Evolutionary conservation across 2,329 filamentous ascomycete species (phyloP), one percentile per base, ranked within the genome.

Genomic region (Neonectria punicea): DNA sequence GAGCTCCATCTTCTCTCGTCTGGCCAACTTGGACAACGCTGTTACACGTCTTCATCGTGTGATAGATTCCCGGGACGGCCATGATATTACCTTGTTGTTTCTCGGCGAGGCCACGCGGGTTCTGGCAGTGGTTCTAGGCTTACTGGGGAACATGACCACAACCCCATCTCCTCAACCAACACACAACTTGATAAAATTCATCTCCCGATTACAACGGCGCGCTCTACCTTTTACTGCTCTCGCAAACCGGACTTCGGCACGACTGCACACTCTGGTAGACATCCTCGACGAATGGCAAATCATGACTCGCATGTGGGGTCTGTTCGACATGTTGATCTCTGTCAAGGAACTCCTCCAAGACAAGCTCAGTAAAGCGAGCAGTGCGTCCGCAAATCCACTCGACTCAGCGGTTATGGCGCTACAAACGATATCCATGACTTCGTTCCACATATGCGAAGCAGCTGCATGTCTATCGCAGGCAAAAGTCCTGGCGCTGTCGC

Each of bases 201-300:
- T 7, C 2, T 44, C 36, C 1, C 18, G 7, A 20, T 20, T 51
- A 10, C n/a, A 18, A 11, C 6, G 18, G 2, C 18, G 50, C n/a
- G 43, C 51, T 7, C 13, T 49, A 2, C 56, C 28, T 2, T 46
- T 64, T 5, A 13, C 51, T 2, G 13, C 36, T 6, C 16, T 49
- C 13, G 61, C 56, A 5, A 18, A 34, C 7, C 53, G 51, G 4
- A 34, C 43, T 25, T 57, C 63, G 5, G 30, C 39, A 3, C 58
- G 63, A 2, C 32, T 65, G 5, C 58, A 65, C n/a, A 43, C 58
- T n/a, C 14, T 65, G 1, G 53, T 61, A 13, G 13, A 54, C 16
- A 54, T 65, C 9, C 18, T 65, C 9, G 63, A 65, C 28, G 58
- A 65, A 50, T 65, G 63, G 63, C 63, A 65, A 34, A 36, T 65